Evolutionary conservation across 495 filamentous ascomycete genomes (phyloP).

Genomic region (Podospora tetraspora): DNA sequence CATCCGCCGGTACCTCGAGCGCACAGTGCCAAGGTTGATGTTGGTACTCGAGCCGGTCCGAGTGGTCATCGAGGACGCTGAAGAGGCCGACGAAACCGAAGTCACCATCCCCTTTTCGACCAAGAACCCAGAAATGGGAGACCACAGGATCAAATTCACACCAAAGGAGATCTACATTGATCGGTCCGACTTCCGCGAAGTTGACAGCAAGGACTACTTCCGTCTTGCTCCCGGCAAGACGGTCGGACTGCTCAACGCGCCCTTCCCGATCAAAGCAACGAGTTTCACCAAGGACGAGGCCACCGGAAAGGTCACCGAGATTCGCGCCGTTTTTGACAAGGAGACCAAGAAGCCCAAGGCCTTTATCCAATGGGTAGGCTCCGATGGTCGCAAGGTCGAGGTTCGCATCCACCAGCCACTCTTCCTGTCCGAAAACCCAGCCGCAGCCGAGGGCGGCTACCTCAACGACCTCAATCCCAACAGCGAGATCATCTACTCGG

Average conservation of each 20-base stretch:
- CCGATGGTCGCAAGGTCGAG: constrained; percentile 62
- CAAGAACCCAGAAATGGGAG: constrained; percentile 61
- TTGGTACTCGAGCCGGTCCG: constrained; percentile 76
- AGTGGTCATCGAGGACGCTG: constrained; percentile 72
- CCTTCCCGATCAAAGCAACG: constrained; percentile 75
- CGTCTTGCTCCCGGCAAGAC: constrained; percentile 85
- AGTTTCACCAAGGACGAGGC: constrained; percentile 65
- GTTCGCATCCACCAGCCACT: constrained; percentile 75
- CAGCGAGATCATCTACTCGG: constrained; percentile 68
- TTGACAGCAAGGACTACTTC: constrained; percentile 82
- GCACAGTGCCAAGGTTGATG: constrained; percentile 79
- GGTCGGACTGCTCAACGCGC: constrained; percentile 80
- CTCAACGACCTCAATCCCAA: constrained; percentile 80
- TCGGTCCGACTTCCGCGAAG: constrained; percentile 82
- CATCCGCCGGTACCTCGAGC: constrained; percentile 76
- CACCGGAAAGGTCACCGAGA: constrained; percentile 63
- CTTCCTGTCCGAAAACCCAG: constrained; percentile 81
- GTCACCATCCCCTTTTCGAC: constrained; percentile 67
- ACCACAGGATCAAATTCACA: constrained; percentile 66
- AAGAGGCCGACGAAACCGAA: constrained; percentile 52
- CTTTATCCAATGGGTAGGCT: constrained; percentile 85
- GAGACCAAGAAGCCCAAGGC: constrained; percentile 79
- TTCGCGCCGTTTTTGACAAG: constrained; percentile 60
- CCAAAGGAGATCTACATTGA: constrained; percentile 83
- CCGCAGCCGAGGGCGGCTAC: constrained; percentile 66